Base-by-base conservation (phyloP, 2,329 filamentous ascomycete genomes). In the Verticillium isaacii region DNA sequence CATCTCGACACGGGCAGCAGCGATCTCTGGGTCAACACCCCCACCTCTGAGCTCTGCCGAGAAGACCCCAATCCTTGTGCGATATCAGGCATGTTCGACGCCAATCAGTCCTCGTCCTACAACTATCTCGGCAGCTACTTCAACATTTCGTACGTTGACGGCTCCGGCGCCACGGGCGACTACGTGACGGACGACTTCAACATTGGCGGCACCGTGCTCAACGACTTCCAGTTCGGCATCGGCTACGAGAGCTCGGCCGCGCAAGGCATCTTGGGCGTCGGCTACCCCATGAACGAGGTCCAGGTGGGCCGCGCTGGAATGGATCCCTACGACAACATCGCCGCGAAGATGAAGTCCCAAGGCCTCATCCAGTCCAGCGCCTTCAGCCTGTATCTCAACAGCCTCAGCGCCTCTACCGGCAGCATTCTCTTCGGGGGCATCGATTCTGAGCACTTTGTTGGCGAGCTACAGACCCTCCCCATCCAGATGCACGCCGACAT, bases 261-360 rank as follows among this genome's bases (percentile, higher is more conserved):
- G 60, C 85, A 96, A 73, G 91, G 91, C 45, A 92, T 98, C 52
- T 75, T 97, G 23, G 93, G 93, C 19, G 89, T 98, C 64, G 93
- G 93, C 7, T 97, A 97, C 72, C 72, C 83, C 0, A 73, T 82
- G 66, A 95, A 96, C 72, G 93, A 97, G 75, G 91, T 90, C 14
- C 86, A 89, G 67, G 85, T 90, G 56, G 82, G 82, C 59, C 80
- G 85, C 65, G 82, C 80, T 9, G 79, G 82, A 6, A 74, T 78
- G 62, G 62, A 75, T 4, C 62, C 84, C 0, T 93, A 93, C 74
- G 74, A 85, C 54, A 93, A 93, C 71, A 78, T 93, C 7, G 90
- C 90, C 1, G 81, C 84, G 52, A 84, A 84, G 63, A 78, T 93
- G 78, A 84, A 84, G 1, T 74, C 84, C 34, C 78, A 83, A 4